Percentiles rank a stretch among this genome's conserved stretches.
Evolutionary conservation across 23 red algal genomes (phyloP).

Genomic region (Gracilaria gracilis): DNA sequence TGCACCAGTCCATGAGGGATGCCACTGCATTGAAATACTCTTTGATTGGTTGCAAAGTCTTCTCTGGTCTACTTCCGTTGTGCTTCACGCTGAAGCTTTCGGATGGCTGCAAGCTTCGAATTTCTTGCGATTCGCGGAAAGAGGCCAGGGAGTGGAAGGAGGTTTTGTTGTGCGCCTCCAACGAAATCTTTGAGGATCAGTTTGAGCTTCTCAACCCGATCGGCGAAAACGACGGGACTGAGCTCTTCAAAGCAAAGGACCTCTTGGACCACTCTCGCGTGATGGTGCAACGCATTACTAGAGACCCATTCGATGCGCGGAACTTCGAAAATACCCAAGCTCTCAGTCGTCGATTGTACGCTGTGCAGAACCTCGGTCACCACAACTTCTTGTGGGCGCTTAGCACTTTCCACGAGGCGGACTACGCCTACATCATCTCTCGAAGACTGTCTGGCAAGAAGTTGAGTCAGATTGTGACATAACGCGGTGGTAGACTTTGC

Average conservation of each 20-base stretch:
- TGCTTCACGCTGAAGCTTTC: not conserved
- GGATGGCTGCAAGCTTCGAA: not conserved
- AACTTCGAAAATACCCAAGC: not conserved
- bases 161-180: not conserved
- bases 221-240: not conserved
- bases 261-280: not conserved
- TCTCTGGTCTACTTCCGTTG: not conserved
- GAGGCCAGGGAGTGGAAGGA: not conserved
- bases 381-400: not conserved
- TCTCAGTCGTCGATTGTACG: not conserved
- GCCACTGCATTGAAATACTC: not conserved
- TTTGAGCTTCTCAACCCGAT: not conserved
- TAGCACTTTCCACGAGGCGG: not conserved
- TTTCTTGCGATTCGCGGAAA: not conserved
- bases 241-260: not conserved
- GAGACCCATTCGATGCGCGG: not conserved
- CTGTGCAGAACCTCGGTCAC: not conserved
- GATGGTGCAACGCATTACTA: not conserved
- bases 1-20: not conserved
- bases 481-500: no score
- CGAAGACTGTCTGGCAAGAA: not conserved
- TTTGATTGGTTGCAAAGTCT: not conserved
- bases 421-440: not conserved
- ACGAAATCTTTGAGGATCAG: not conserved
- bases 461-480: not conserved